Base-by-base conservation (phyloP, 1,284 basidiomycete genomes). In the Fomitopsis pinicola region DNA sequence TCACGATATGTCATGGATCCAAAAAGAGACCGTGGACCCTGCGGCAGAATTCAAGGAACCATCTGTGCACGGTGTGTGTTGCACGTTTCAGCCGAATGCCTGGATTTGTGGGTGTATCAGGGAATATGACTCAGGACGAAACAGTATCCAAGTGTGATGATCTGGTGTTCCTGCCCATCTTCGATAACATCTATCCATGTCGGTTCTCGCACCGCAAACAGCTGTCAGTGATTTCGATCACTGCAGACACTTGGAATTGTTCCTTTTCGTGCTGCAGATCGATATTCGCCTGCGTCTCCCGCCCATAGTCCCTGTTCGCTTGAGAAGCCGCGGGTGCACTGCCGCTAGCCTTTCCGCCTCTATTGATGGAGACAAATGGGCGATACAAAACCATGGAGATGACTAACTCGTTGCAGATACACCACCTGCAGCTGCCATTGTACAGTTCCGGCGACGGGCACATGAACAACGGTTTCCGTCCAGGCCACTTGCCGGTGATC, bases 391-490 rank as follows among this genome's bases (percentile, higher is more conserved):
- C 30, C 30, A 5, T 8, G 30, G 30, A 8, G 62, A 90, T 76
- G 59, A 90, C 83, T 64, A 92, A 74, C 68, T 91, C 89, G 75
- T 91, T 86, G 74, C 91, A 92, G 66, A 92, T 82, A 63, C 84
- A 82, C 85, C 88, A 91, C 22, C 22, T 22, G 22, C 22, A 22
- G 22, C 22, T 22, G 22, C 22, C 22, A 22, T 22, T 22, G 84
- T 98, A 99, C 22, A 99, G 80, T 7, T 95, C 92, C n/a, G 92
- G 95, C 0, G 94, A 97, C 0, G 97, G 97, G 76, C 99, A 97
- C 63, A 99, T 95, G 76, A 96, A 98, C 46, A 99, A 96, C 0
- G 95, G 96, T 96, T 97, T 53, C 96, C 94, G 75, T 99, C 97
- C 1, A 98, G 95, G 5, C 45, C 76, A 94, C 90, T 76, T 94